Base-by-base conservation (phyloP, 768 basidiomycete genomes). In the Mycena venus region DNA sequence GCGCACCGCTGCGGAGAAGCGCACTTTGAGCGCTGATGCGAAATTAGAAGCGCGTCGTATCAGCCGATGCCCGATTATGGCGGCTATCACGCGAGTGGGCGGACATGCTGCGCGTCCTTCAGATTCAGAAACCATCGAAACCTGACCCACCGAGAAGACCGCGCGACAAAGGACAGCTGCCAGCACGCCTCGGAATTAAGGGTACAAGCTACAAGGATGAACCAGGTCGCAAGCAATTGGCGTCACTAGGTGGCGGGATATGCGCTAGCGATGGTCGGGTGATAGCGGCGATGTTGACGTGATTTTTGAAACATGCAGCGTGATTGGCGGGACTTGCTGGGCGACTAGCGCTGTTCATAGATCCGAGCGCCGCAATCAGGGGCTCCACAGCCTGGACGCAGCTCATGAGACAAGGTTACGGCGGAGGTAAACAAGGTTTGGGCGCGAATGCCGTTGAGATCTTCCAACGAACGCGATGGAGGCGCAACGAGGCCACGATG, bases 381-480 rank as follows among this genome's bases (percentile, higher is more conserved):
- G 25, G 70, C 32, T n/a, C 53, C 59, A 55, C 25, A 36, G 42
- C 49, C 27, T 31, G 40, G n/a, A 29, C 67, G 44, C 44, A 25
- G 44, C 49, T 25, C 49, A 51, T 51, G 49, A 51, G 49, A 72
- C 27, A 64, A 38, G 49, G 59, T 53, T 63, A 56, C 64, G 64
- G 70, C 56, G 64, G 58, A 72, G 29, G 44, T 65, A 72, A 55
- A 72, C 71, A 72, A 72, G 65, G 71, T 72, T 72, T 53, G 71
- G 21, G 64, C 71, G 47, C 64, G 42, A 29, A 67, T 66, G 58
- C 64, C 56, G 63, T 49, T 31, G 32, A 31, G 32, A 51, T 34
- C 53, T 68, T 27, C 42, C 21, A 34, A 15, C 11, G 68, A 44
- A 58, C 36, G 63, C 68, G 68, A 49, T 36, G 36, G 68, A 62